A percentile compares a stretch with the other conserved stretches of the same genome.
phyloP scores from a whole-genome alignment of 306 rosid genomes.

The Hippophae tibetana region DNA sequence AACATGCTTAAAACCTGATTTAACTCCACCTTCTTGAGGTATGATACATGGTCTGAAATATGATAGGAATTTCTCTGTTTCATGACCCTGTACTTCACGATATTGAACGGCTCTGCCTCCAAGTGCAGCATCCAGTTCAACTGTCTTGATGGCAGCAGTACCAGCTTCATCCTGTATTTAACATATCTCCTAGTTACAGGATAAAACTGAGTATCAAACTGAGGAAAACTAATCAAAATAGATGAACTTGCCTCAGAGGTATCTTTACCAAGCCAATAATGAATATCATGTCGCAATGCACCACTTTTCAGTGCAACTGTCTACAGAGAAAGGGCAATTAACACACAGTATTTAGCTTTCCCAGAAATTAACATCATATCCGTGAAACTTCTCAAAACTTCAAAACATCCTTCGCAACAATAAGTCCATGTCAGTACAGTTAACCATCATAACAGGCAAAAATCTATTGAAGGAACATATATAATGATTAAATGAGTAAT shows the following conservation, averaged over 20 bases:
- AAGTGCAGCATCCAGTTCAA: slow-evolving; percentile 92
- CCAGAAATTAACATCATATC: neutral
- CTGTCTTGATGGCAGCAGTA: slow-evolving; percentile 84
- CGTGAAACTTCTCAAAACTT: neutral
- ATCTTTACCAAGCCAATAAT: slow-evolving; percentile 96
- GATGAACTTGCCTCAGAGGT: slow-evolving; percentile 57
- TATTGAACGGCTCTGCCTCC: slow-evolving; percentile 99
- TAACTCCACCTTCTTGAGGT: slow-evolving; percentile 91
- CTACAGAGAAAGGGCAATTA: slow-evolving; percentile 30
- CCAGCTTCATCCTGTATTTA: slow-evolving; percentile 90
- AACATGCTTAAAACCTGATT: slow-evolving; percentile 86
- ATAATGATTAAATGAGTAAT: no score
- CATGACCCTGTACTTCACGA: slow-evolving; percentile 95
- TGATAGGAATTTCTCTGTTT: slow-evolving; percentile 82
- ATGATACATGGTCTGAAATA: slow-evolving; percentile 92
- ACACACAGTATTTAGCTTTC: neutral
- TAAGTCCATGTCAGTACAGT: no score
- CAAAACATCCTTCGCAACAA: neutral
- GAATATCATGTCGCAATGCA: slow-evolving; percentile 78
- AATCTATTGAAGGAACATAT: no score
- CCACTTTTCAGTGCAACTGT: slow-evolving; percentile 81
- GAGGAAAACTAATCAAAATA: slow-evolving; percentile 10
- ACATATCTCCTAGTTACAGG: slow-evolving; percentile 16
- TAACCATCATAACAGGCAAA: no score
- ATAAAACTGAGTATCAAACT: slow-evolving; percentile 5